Conservation (phyloP, 257 asterid genomes). For the Penstemon eatonii region DNA sequence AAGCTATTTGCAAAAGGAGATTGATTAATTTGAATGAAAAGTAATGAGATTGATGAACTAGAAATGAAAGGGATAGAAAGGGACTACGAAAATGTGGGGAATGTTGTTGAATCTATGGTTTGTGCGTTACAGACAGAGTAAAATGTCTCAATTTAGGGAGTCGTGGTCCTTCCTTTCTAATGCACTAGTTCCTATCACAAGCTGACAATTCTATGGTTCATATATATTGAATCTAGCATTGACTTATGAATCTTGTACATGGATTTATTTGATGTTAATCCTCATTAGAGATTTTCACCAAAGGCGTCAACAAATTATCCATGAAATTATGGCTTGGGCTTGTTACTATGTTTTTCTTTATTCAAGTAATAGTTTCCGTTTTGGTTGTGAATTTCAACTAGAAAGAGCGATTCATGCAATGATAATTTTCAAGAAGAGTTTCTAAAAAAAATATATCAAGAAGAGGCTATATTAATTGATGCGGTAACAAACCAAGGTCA, state of each 20-base stretch:
- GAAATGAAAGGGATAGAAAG: background rate
- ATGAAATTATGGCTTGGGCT: background rate
- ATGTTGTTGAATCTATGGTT: conserved; percentile 35
- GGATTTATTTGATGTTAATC: background rate
- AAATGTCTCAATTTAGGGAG: conserved; percentile 45
- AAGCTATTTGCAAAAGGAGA: background rate
- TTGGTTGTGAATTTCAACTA: background rate
- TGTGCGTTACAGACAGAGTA: conserved; percentile 36
- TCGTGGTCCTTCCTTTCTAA: conserved; percentile 57
- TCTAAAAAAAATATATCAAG: conserved; percentile 23
- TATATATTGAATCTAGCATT: conserved; percentile 20
- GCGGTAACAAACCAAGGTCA: too few relatives aligned
- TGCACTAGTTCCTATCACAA: conserved; percentile 39
- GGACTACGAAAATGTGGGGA: conserved; percentile 38
- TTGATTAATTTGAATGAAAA: background rate
- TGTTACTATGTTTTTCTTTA: too few relatives aligned
- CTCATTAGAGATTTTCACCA: conserved; percentile 9
- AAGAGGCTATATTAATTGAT: background rate
- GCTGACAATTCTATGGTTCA: conserved; percentile 40
- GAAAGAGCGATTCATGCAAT: background rate
- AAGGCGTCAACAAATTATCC: background rate
- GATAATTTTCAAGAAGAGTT: conserved; percentile 37
- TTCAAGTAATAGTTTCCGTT: background rate
- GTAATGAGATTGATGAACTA: conserved; percentile 13
- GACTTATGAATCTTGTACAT: conserved; percentile 32